Evolutionary conservation across 73 alveolate genomes (phyloP).

Genomic region (Uronychia binucleata): DNA sequence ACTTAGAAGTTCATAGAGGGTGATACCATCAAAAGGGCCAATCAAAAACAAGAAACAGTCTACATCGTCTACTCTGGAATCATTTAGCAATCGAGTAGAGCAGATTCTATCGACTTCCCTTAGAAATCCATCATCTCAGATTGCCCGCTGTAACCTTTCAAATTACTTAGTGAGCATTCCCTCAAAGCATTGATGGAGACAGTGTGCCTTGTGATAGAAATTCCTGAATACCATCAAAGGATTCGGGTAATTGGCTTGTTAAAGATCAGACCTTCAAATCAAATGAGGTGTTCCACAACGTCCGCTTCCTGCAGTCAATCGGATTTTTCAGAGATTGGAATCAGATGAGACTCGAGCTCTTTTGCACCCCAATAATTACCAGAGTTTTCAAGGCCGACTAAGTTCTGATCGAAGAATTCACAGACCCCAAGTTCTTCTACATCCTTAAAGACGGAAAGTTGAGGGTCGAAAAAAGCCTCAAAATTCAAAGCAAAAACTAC

Average conservation of each 20-base stretch:
- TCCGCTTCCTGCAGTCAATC: background rate
- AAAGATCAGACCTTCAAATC: background rate
- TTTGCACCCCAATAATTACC: background rate
- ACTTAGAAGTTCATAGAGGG: background rate
- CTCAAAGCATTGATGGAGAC: background rate
- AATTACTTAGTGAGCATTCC: background rate
- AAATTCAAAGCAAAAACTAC: background rate
- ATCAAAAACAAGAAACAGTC: background rate
- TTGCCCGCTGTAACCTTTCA: background rate
- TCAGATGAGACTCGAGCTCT: background rate
- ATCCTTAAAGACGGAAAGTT: slow-evolving; percentile 8
- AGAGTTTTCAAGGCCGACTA: slow-evolving; percentile 2
- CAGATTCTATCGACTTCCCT: background rate
- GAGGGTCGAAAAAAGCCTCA: slow-evolving; percentile 10
- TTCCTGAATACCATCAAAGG: background rate
- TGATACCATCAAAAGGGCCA: background rate
- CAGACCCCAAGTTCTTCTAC: background rate
- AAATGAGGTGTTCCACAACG: background rate
- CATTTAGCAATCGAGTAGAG: background rate
- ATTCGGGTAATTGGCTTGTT: no score
- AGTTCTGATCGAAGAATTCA: slow-evolving; percentile 2
- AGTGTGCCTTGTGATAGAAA: background rate
- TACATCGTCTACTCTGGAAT: background rate
- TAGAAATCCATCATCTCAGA: background rate
- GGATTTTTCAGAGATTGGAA: background rate